phyloP scores from a whole-genome alignment of 306 rosid genomes.

The Trichosanthes truncata region DNA sequence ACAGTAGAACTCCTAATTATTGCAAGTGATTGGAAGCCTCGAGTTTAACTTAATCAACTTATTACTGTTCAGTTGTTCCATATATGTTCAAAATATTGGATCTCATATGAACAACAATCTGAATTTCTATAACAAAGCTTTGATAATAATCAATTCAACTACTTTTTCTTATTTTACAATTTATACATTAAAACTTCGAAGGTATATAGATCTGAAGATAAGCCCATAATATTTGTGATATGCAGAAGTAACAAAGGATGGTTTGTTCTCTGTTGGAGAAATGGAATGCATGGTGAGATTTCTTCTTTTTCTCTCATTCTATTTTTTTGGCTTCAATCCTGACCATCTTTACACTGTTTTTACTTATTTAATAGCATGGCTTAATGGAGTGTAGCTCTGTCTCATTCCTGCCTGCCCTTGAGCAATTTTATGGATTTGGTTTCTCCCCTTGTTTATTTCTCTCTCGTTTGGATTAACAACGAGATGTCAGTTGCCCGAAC shows the following conservation, averaged over 20 bases:
- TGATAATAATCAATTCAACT: background rate
- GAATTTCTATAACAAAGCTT: background rate
- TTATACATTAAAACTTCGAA: background rate
- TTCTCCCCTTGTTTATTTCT: background rate
- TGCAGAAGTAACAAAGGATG: constrained; percentile 96
- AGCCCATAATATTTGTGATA: constrained; percentile 21
- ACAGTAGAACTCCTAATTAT: background rate
- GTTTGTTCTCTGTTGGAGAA: constrained; percentile 97
- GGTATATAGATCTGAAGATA: constrained; percentile 5
- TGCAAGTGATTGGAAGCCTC: background rate
- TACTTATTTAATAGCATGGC: background rate
- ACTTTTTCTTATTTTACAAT: background rate
- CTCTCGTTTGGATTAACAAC: background rate
- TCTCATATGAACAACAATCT: background rate
- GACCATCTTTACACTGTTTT: background rate
- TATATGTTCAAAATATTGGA: background rate
- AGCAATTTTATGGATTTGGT: background rate
- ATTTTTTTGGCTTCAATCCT: background rate
- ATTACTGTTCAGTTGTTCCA: background rate
- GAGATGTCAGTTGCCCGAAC: background rate
- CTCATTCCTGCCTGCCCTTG: background rate
- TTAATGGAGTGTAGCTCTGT: background rate
- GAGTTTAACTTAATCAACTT: background rate
- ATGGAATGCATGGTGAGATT: constrained; percentile 98
- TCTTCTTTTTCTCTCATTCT: constrained; percentile 1